Evolutionary conservation across 768 basidiomycete species (phyloP), one percentile per base, ranked within the genome.

Genomic region (Tylopilus sp.): DNA sequence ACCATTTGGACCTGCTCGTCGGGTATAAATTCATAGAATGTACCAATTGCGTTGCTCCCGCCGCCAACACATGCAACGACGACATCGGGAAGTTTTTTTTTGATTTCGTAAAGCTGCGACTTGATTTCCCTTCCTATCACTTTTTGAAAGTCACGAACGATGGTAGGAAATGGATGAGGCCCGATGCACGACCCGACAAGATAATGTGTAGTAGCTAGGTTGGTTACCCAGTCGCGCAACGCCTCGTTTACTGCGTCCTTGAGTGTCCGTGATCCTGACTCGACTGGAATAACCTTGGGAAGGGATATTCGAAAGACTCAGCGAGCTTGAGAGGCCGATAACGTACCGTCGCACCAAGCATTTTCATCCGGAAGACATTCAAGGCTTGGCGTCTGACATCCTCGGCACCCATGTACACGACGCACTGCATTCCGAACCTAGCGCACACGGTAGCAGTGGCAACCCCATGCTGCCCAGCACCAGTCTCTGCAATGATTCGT

Each of bases 211-310:
- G 77, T 92, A 13, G 92, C 76, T 29, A 99, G 80, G 69, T 98
- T 95, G 28, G 95, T 94, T 12, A 98, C 97, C 97, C 97, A 98
- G 72, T 98, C 95, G 38, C 97, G 86, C 81, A 98, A 83, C 6
- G 97, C 96, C 58, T 98, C 96, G 74, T 98, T 99, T 59, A 98
- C 93, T 25, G 97, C 96, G 63, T 98, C 97, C 72, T 99, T 99
- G 59, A 99, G 76, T 6, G 96, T 98, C 65, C 88, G 83, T 22
- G 96, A 92, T 22, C 97, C 97, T 6, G 95, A 95, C 50, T 88
- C 76, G 24, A 98, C 96, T 14, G 97, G 89, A 47, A 99, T 76
- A 57, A 99, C 97, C 91, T 94, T 61, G 45, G 34, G 40, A 25
- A 34, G 25, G 12, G 28, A 51, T 31, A 44, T n/a, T 55, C 30